phyloP scores from a whole-genome alignment of 1,284 basidiomycete genomes.

The Phenoliferia sp. region DNA sequence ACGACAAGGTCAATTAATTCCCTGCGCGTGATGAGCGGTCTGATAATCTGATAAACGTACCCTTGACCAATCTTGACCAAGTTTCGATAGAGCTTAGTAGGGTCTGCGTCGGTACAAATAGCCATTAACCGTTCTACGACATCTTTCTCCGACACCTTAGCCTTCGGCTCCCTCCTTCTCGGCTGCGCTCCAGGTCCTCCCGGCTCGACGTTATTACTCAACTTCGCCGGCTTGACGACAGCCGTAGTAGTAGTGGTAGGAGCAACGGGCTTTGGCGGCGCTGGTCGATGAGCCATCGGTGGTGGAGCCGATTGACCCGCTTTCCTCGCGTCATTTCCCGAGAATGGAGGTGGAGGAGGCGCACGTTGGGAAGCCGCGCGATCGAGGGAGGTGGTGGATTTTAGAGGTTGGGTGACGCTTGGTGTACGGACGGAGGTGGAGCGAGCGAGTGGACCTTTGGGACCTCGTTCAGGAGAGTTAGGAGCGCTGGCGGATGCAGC shows the following conservation, averaged over 20 bases:
- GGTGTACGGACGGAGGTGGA: constrained; percentile 19
- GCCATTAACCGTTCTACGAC: constrained; percentile 84
- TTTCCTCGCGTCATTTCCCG: neutral
- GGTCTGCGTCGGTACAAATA: constrained; percentile 97
- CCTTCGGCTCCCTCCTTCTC: constrained; percentile 26
- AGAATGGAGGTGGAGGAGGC: neutral
- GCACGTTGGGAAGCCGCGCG: constrained; percentile 48
- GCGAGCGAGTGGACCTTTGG: constrained; percentile 28
- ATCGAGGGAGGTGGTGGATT: constrained; percentile 50
- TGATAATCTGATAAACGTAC: constrained; percentile 50
- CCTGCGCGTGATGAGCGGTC: too few species aligned
- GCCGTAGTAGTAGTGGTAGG: too few species aligned
- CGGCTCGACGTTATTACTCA: neutral
- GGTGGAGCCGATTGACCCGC: neutral
- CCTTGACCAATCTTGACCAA: constrained; percentile 97
- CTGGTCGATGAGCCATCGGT: neutral
- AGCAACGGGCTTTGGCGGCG: neutral
- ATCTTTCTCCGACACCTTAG: constrained; percentile 55
- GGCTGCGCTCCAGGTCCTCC: constrained; percentile 17
- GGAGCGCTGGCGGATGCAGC: constrained; percentile 11
- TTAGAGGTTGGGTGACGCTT: constrained; percentile 35
- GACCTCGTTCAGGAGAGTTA: constrained; percentile 26
- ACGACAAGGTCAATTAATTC: constrained; percentile 10
- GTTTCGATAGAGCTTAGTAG: constrained; percentile 85
- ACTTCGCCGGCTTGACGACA: neutral